Conservation (phyloP, 2,329 filamentous ascomycete species). For the Blumeriella jaapii region DNA sequence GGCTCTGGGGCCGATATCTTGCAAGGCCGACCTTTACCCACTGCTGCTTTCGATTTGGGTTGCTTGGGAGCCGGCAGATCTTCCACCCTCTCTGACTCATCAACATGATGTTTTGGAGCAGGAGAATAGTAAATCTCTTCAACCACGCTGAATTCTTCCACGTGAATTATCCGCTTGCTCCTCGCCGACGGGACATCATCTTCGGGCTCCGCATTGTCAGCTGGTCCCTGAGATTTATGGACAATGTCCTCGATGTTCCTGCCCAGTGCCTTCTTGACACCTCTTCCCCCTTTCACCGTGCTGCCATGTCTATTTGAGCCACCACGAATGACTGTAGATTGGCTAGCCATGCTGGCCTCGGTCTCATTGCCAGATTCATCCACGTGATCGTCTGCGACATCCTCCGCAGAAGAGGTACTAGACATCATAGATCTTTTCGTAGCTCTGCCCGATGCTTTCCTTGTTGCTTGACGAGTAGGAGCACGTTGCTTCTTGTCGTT, state of each 20-base stretch:
- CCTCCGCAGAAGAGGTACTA: slow-evolving; percentile 5
- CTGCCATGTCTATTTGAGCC: slow-evolving; percentile 15
- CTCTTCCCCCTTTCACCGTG: slow-evolving; percentile 21
- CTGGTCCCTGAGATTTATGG: slow-evolving; percentile 6
- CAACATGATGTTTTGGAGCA: slow-evolving; percentile 4
- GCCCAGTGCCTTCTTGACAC: slow-evolving; percentile 16
- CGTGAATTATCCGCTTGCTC: slow-evolving; percentile 8
- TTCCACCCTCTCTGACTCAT: slow-evolving; percentile 3
- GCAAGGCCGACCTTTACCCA: slow-evolving; percentile 11
- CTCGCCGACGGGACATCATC: slow-evolving; percentile 3
- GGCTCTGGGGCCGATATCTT: slow-evolving; percentile 6
- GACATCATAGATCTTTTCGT: slow-evolving; percentile 17
- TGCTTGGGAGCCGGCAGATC: slow-evolving; percentile 6
- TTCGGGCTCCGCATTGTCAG: slow-evolving; percentile 5
- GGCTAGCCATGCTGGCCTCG: slow-evolving; percentile 24
- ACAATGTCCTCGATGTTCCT: slow-evolving; percentile 22
- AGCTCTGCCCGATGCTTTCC: slow-evolving; percentile 8
- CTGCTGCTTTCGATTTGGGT: slow-evolving; percentile 10
- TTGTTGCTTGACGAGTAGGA: slow-evolving; percentile 12
- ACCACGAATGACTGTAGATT: slow-evolving; percentile 21
- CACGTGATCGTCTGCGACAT: slow-evolving; percentile 18
- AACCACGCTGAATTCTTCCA: slow-evolving; percentile 10
- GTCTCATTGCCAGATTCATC: slow-evolving; percentile 27
- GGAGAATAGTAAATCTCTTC: slow-evolving; percentile 15
- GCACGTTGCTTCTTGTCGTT: slow-evolving; percentile 18